Conservation (phyloP, 345 rosid species). For the Ailanthus altissimus region DNA sequence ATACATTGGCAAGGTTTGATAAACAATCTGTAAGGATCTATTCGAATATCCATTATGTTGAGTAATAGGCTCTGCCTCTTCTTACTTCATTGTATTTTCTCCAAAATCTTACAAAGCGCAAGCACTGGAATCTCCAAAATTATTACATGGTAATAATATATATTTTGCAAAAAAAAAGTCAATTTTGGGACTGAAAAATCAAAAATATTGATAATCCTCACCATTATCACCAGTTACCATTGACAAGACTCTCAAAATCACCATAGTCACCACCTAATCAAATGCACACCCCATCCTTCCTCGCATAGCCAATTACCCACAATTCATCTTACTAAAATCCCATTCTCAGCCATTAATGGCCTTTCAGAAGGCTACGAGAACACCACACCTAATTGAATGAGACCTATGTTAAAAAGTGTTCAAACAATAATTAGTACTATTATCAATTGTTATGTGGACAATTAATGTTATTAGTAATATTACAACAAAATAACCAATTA, state of each 20-base stretch:
- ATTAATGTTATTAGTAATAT: too few relatives aligned
- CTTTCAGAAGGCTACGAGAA: not conserved
- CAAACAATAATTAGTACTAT: too few relatives aligned
- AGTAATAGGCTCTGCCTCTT: conserved; percentile 30
- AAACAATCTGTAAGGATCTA: conserved; percentile 29
- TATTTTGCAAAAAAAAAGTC: conserved; percentile 32
- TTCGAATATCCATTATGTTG: conserved; percentile 21
- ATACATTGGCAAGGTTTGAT: conserved; percentile 23
- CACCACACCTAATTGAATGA: too few relatives aligned
- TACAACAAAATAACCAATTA: too few relatives aligned
- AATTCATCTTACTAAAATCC: not conserved
- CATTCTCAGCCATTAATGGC: not conserved
- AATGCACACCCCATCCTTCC: too few relatives aligned
- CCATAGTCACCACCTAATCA: too few relatives aligned
- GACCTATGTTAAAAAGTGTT: too few relatives aligned
- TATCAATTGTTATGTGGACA: too few relatives aligned
- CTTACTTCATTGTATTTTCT: conserved; percentile 40
- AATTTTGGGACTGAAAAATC: conserved; percentile 46
- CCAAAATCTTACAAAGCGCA: conserved; percentile 37
- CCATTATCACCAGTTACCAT: conserved; percentile 21
- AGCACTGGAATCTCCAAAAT: conserved; percentile 35
- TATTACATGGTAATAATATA: conserved; percentile 29
- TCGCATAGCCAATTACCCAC: too few relatives aligned
- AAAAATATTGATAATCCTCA: conserved; percentile 31
- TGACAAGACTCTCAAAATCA: conserved; percentile 31